phyloP scores from a whole-genome alignment of 2,329 filamentous ascomycete species.

The Colletotrichum incanum region DNA sequence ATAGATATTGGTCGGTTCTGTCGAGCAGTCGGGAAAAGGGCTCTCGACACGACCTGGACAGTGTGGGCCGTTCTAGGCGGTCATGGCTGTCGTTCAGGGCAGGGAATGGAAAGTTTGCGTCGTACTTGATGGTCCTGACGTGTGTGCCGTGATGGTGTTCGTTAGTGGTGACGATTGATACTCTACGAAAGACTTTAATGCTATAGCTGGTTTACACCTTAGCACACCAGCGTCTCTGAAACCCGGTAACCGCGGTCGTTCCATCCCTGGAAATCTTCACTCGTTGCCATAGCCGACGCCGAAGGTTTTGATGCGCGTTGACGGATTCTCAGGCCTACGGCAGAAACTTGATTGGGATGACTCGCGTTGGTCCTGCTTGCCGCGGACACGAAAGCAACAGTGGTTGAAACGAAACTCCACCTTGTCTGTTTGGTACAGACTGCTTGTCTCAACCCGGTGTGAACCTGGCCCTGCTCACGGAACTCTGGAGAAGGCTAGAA shows the following conservation, averaged over 20 bases:
- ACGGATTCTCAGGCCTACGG: background rate
- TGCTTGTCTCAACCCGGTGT: background rate
- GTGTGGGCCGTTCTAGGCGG: slow-evolving; percentile 32
- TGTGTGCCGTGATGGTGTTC: background rate
- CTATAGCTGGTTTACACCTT: background rate
- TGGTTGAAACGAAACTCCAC: background rate
- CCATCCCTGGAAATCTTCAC: slow-evolving; percentile 14
- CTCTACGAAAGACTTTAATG: background rate
- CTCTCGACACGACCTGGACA: slow-evolving; percentile 31
- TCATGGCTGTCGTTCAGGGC: slow-evolving; percentile 36
- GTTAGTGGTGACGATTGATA: too few relatives aligned
- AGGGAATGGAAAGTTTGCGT: slow-evolving; percentile 45
- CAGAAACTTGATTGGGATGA: too few relatives aligned
- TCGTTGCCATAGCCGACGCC: background rate
- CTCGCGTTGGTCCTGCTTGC: background rate
- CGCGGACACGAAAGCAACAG: background rate
- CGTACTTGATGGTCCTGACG: slow-evolving; percentile 8
- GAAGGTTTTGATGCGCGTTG: slow-evolving; percentile 8
- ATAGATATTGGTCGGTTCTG: slow-evolving; percentile 34
- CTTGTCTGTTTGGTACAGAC: too few relatives aligned
- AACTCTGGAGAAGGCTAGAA: background rate
- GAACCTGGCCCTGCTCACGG: background rate
- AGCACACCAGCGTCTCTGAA: background rate
- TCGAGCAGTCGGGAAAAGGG: slow-evolving; percentile 20
- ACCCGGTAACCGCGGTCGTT: slow-evolving; percentile 1